Conservation (phyloP, 2,329 filamentous ascomycete species). For the Fusarium sp. region DNA sequence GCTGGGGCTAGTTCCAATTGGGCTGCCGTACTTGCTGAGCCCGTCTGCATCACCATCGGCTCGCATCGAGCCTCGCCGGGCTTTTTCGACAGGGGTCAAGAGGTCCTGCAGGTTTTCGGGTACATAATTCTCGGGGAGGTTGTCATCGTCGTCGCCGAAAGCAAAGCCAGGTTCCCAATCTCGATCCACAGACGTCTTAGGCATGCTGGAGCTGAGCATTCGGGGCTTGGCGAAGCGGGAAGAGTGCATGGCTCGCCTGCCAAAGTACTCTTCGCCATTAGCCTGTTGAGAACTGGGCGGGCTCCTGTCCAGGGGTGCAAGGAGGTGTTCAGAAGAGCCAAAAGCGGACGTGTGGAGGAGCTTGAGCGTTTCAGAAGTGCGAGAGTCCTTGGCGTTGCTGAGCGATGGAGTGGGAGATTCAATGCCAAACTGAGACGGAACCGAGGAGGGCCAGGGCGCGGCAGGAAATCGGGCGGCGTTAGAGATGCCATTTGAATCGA, state of each 20-base stretch:
- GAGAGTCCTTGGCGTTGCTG: slow-evolving; percentile 71
- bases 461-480: slow-evolving; percentile 85
- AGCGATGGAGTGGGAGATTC: slow-evolving; percentile 88
- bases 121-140: slow-evolving; percentile 71
- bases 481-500: slow-evolving; percentile 96
- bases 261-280: slow-evolving; percentile 72
- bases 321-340: slow-evolving; percentile 77
- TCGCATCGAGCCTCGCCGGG: slow-evolving; percentile 72
- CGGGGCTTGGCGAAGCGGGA: slow-evolving; percentile 78
- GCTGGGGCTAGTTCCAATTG: slow-evolving; percentile 71
- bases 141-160: slow-evolving; percentile 83
- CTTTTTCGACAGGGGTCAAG: slow-evolving; percentile 78
- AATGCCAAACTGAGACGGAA: slow-evolving; percentile 91
- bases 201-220: slow-evolving; percentile 78
- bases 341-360: slow-evolving; percentile 78
- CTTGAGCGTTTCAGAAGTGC: slow-evolving; percentile 76
- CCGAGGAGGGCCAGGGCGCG: slow-evolving; percentile 91
- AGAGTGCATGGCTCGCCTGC: slow-evolving; percentile 81
- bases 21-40: slow-evolving; percentile 73
- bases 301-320: slow-evolving; percentile 63
- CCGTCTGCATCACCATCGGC: slow-evolving; percentile 69
- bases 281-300: slow-evolving; percentile 68
- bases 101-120: slow-evolving; percentile 80
- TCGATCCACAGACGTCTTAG: slow-evolving; percentile 74
- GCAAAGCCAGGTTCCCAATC: slow-evolving; percentile 80